Base-by-base conservation (phyloP, 305 asterid genomes). In the Solanum aculeatissimum region DNA sequence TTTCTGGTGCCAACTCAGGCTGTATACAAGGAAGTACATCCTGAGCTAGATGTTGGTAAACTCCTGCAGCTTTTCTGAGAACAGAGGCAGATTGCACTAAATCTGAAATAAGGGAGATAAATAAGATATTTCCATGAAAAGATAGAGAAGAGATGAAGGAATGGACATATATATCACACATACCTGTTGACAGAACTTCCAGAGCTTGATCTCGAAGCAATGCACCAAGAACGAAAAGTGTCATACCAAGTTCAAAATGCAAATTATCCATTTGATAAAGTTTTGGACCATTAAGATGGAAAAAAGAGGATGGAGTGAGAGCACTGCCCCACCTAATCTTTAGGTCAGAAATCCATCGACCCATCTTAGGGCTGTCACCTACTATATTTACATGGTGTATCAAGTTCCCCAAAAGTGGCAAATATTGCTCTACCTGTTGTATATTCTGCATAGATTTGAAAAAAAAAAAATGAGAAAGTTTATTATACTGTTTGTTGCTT, bases 1-100 rank as follows among this genome's bases (percentile, higher is more conserved):
- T 83, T 83, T 88, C 94, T 49, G 55, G 86, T 23, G 87, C 53
- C 55, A 38, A 53, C 1, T 45, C 62, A 63, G 78, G 58, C 55
- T 4, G 79, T 84, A 92, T 69, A 78, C 72, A 45, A 13, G 80
- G 87, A 88, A 89, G 89, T 88, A 91, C 86, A n/a, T 84, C 83
- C 42, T 84, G 81, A 69, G 94, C 91, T 83, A 89, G 55, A 83
- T 88, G 86, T 42, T 79, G 84, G 85, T 86, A 92, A 23, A 93
- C 91, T 85, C 98, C 98, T 5, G 97, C 92, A 80, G 97, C 97
- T 91, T 90, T 92, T 89, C 97, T 91, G 86, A 89, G 88, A 77
- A 93, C 84, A 51, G 89, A 68, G 14, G 93, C 90, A 18, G 98
- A 91, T 89, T 91, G 93, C 70, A 90, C 97, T 42, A 92, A 83